Base-by-base conservation (phyloP, 2,329 filamentous ascomycete species). In the Daldinia eschscholtzii region DNA sequence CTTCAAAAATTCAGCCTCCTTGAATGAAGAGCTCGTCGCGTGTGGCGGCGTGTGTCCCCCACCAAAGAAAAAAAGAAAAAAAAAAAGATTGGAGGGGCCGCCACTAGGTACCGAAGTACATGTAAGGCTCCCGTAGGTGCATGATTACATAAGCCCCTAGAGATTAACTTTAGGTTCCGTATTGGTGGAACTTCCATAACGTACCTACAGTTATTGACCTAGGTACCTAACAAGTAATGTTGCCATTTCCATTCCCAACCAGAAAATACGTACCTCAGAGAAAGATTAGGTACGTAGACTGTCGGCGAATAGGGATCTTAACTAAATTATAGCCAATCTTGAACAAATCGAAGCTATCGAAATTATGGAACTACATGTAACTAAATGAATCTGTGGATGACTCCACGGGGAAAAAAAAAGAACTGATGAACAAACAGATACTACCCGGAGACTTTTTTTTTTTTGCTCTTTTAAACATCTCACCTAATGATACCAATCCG, bases 51-150 rank as follows among this genome's bases (percentile, higher is more conserved):
- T 63, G 35, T 37, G 67, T 64, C 58, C 68, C 72, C 72, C 72
- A 72, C 72, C 63, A 72, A 67, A 71, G 57, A 64, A 68, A 71
- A 71, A 53, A 20, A 37, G 12, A 37, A 37, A 39, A 39, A 39
- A 39, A 39, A 39, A 39, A 39, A 15, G 35, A 39, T 39, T 35
- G n/a, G 58, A 41, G 44, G 59, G 41, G 53, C 39, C 26, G 4
- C 9, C 18, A 20, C 52, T 42, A 50, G 6, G 61, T 68, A 44
- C 55, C 46, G 15, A 48, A 7, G 44, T 52, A 52, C 6, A 18
- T 33, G 3, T 2, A 33, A 52, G 4, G 2, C 4, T 52, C 26
- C 30, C 1, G 13, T 52, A 33, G 28, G 26, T 15, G 1, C 12
- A 13, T 28, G 44, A 48, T 48, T 26, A 48, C 4, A 13, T 48